Evolutionary conservation across 805 yeast species (phyloP), one percentile per base, ranked within the genome.

Genomic region (Suhomyces sp.): DNA sequence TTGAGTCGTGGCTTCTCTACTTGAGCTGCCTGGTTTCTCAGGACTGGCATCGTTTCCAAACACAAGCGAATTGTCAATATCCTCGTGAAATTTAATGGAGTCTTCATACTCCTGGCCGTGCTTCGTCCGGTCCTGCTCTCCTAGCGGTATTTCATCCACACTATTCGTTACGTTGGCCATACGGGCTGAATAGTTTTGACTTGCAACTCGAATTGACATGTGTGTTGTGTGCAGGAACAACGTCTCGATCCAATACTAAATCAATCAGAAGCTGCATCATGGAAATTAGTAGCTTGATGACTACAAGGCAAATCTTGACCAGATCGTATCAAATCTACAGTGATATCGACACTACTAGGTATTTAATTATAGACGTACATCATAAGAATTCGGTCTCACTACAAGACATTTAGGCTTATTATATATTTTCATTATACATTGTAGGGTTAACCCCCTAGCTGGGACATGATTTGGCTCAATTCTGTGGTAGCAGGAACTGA

Each of bases 31-130:
- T 4, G 41, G 41, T 19, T 39, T 31, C 35, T n/a, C 35, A 6
- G 35, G 35, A 31, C 35, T 31, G 17, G 35, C 44, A 44, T 57
- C 59, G 33, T 50, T 60, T 17, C 69, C 73, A 57, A 69, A 69
- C 9, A 68, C 66, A 41, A 70, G 61, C 50, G 73, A 69, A 50
- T 63, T 65, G 48, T 65, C 62, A 43, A 56, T 56, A 33, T 60
- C 51, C 15, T 52, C 48, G 15, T 43, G 46, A n/a, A 43, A 25
- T 25, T 25, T 43, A 20, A 12, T 15, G 7, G 46, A 20, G 1
- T 25, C 46, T 10, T 25, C 33, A 6, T 20, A 20, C 12, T 41
- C 44, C 44, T 41, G 29, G 7, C 17, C 21, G 17, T 20, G 44
- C 17, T n/a, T 21, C 17, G 44, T 12, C 17, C 20, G 25, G 7